Base-by-base conservation (phyloP, 208 protist species). In the Crithidia acanthocephali region DNA sequence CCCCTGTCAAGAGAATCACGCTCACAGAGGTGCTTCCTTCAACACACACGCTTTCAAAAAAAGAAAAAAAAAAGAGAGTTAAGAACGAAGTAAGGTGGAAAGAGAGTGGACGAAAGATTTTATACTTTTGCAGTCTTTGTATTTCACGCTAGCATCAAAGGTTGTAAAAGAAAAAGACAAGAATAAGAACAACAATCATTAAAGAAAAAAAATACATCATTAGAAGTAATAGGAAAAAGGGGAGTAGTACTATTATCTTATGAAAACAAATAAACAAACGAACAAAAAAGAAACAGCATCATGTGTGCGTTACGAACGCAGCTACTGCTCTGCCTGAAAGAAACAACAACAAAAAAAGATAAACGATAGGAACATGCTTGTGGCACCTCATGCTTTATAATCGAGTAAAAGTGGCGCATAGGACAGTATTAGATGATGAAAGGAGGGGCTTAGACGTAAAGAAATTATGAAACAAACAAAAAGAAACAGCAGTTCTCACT, bases 151-250 rank as follows among this genome's bases (percentile, higher is more conserved):
- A n/a, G n/a, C n/a, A n/a, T n/a, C n/a, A n/a, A n/a, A n/a, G 13
- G 37, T 13, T 16, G 13, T 13, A 44, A 7, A 59, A 61, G 50
- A 72, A 62, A 61, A 72, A 72, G 50, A 72, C 42, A 63, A 63
- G 52, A 59, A 30, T 6, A 51, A 51, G 20, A 10, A 51, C 7
- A 51, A 6, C 4, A 22, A 51, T 22, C 7, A 51, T 4, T 22
- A 51, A 5, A 51, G 20, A 7, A 51, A 23, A 7, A 10, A 51
- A 23, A 51, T 23, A 51, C 37, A 44, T 16, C 37, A 13, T 44
- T 44, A 16, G 45, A n/a, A n/a, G n/a, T n/a, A n/a, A n/a, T n/a
- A n/a, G n/a, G n/a, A n/a, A n/a, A n/a, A n/a, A n/a, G n/a, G n/a
- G n/a, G n/a, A n/a, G n/a, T n/a, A n/a, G n/a, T n/a, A n/a, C n/a